phyloP scores from a whole-genome alignment of 192 early-diverging fungal genomes.

The Allomyces arbusculus region DNA sequence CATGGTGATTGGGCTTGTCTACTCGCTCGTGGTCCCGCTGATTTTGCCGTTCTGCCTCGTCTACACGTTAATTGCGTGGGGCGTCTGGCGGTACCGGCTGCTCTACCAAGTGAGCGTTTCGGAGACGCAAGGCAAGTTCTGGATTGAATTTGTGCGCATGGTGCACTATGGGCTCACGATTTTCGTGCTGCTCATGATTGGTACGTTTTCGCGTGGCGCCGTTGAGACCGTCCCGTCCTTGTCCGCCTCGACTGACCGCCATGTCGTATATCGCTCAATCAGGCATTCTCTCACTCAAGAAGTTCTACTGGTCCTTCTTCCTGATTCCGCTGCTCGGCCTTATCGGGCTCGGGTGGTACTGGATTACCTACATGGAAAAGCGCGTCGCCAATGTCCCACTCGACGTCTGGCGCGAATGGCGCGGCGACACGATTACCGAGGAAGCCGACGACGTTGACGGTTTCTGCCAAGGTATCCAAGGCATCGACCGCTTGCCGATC shows the following conservation, averaged over 20 bases:
- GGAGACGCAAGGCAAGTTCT: background rate
- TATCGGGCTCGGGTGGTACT: background rate
- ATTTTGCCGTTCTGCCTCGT: slow-evolving; percentile 47
- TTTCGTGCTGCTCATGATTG: slow-evolving; percentile 37
- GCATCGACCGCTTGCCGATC: background rate
- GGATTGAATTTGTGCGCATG: slow-evolving; percentile 20
- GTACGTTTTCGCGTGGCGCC: background rate
- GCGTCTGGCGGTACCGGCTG: slow-evolving; percentile 54
- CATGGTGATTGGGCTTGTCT: slow-evolving; percentile 50
- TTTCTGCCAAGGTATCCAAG: background rate
- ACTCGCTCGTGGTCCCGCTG: slow-evolving; percentile 52
- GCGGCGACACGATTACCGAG: background rate
- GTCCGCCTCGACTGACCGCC: too few relatives aligned
- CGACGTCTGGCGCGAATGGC: background rate
- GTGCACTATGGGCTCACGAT: slow-evolving; percentile 44
- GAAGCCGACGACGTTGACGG: background rate
- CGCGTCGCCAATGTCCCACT: background rate
- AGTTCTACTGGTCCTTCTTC: background rate
- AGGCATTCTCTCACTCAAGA: background rate
- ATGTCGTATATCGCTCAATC: too few relatives aligned
- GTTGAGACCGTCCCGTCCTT: too few relatives aligned
- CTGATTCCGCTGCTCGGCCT: background rate
- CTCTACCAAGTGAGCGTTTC: slow-evolving; percentile 24
- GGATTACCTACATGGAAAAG: background rate
- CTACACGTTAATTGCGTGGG: slow-evolving; percentile 41